Conservation (phyloP, 2,329 filamentous ascomycete genomes). For the Diaporthe vaccinii region DNA sequence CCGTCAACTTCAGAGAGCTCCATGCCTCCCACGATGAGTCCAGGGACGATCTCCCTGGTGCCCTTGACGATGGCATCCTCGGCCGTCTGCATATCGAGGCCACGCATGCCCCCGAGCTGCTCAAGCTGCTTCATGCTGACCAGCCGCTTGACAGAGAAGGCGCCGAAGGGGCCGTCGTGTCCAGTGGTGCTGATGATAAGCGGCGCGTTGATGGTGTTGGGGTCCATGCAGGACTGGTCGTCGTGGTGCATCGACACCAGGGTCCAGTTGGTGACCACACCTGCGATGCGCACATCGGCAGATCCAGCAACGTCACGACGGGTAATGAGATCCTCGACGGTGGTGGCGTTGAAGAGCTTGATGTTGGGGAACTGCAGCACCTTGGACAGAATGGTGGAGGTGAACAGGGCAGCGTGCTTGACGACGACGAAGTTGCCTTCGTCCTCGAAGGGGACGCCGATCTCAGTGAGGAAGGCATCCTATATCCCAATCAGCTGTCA, state of each 20-base stretch:
- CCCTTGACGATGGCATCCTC: slow-evolving; percentile 95
- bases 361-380: slow-evolving; percentile 90
- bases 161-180: slow-evolving; percentile 91
- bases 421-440: slow-evolving; percentile 92
- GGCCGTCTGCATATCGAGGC: slow-evolving; percentile 90
- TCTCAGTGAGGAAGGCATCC: slow-evolving; percentile 83
- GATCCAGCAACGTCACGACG: slow-evolving; percentile 68
- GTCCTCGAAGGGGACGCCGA: slow-evolving; percentile 89
- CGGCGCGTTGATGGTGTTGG: slow-evolving; percentile 95
- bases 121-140: slow-evolving; percentile 89
- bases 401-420: slow-evolving; percentile 94
- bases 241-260: slow-evolving; percentile 89
- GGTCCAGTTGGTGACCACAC: slow-evolving; percentile 97
- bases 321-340: slow-evolving; percentile 93
- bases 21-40: slow-evolving; percentile 95
- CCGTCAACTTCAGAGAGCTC: slow-evolving; percentile 92
- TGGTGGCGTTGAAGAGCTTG: slow-evolving; percentile 96
- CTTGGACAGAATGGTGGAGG: slow-evolving; percentile 85
- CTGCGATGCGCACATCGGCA: slow-evolving; percentile 78
- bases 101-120: slow-evolving; percentile 91
- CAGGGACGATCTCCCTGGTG: slow-evolving; percentile 88
- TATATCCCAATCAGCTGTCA: neutral
- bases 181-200: slow-evolving; percentile 91
- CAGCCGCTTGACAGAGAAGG: slow-evolving; percentile 91
- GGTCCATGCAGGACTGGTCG: slow-evolving; percentile 96